These are phyloP conservation scores for Magnusiomyces clavatus DNA, from an alignment of 1,139 yeast species.

Conservation along the genomic window DNA sequence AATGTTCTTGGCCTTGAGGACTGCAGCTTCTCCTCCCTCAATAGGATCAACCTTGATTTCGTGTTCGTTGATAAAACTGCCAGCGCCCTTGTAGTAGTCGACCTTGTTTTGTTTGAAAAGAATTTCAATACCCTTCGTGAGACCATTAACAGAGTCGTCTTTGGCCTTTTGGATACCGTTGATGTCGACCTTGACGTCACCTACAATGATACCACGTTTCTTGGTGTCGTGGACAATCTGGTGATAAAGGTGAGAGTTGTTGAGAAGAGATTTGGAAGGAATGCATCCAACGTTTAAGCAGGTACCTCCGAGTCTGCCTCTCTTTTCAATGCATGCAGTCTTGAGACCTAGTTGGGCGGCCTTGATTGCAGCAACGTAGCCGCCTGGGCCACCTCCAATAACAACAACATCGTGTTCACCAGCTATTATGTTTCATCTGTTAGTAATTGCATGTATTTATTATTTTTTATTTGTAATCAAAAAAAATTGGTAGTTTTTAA, in stretches of 20 bases:
- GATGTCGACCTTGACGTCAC: constrained; percentile 68
- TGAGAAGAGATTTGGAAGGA: constrained; percentile 84
- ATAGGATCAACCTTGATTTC: constrained; percentile 73
- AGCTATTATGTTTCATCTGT: constrained; percentile 4
- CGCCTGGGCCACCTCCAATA: constrained; percentile 99
- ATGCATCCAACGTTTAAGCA: constrained; percentile 98
- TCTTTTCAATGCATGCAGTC: constrained; percentile 94
- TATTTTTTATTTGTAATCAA: too few species aligned
- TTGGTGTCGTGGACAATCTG: constrained; percentile 79
- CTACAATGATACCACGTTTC: constrained; percentile 85
- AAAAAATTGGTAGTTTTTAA: too few species aligned
- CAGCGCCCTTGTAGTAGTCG: constrained; percentile 88
- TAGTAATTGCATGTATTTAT: too few species aligned
- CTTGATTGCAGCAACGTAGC: constrained; percentile 92
- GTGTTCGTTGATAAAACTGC: constrained; percentile 78
- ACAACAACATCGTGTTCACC: constrained; percentile 84
- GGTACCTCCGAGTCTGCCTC: constrained; percentile 96
- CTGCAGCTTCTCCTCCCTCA: constrained; percentile 69
- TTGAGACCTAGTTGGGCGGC: constrained; percentile 94
- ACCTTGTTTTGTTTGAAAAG: constrained; percentile 94
- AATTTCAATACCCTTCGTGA: constrained; percentile 91
- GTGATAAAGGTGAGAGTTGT: constrained; percentile 91
- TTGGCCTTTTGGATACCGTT: constrained; percentile 83
- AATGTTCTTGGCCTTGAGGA: constrained; percentile 72
- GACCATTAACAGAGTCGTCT: constrained; percentile 78